These are phyloP conservation scores for Thelephora aurantiotincta DNA, from an alignment of 768 basidiomycete genomes.

Conservation along the genomic window DNA sequence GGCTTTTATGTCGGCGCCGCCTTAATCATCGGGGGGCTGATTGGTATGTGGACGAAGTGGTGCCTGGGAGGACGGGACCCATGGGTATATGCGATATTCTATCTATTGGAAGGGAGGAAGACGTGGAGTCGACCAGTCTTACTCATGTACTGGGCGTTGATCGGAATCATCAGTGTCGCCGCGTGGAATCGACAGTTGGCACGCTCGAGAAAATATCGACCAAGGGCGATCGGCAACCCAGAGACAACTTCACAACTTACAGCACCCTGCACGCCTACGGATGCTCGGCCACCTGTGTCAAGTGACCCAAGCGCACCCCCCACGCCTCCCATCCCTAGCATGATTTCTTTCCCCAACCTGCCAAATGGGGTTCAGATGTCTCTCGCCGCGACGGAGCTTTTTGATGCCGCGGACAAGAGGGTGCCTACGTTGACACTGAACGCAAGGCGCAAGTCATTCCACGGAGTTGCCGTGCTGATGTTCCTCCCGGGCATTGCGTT, in stretches of 20 bases:
- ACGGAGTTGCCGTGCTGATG: slow-evolving; percentile 91
- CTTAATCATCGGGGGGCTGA: slow-evolving; percentile 65
- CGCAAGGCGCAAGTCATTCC: slow-evolving; percentile 92
- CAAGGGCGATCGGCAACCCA: slow-evolving; percentile 21
- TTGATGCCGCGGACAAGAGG: slow-evolving; percentile 82
- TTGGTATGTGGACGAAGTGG: slow-evolving; percentile 91
- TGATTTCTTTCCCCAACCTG: slow-evolving; percentile 15
- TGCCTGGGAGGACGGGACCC: slow-evolving; percentile 70
- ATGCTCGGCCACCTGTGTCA: slow-evolving; percentile 16
- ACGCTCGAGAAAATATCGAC: slow-evolving; percentile 54
- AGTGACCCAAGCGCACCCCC: slow-evolving; percentile 16
- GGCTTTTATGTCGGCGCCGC: slow-evolving; percentile 72
- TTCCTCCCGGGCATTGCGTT: slow-evolving; percentile 87
- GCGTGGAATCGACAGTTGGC: slow-evolving; percentile 91
- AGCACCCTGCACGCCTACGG: slow-evolving; percentile 1
- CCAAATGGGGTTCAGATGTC: slow-evolving; percentile 36
- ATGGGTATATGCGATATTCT: slow-evolving; percentile 75
- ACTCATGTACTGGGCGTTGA: slow-evolving; percentile 71
- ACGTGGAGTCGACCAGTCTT: slow-evolving; percentile 72
- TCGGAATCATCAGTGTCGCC: slow-evolving; percentile 76
- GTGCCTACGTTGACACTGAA: slow-evolving; percentile 86
- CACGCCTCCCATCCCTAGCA: slow-evolving; percentile 8
- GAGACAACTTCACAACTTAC: not conserved
- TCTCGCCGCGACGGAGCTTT: slow-evolving; percentile 41
- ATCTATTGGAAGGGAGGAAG: slow-evolving; percentile 59